Evolutionary conservation across 1,139 yeast species (phyloP).

Genomic region (Geotrichum klebahnii): DNA sequence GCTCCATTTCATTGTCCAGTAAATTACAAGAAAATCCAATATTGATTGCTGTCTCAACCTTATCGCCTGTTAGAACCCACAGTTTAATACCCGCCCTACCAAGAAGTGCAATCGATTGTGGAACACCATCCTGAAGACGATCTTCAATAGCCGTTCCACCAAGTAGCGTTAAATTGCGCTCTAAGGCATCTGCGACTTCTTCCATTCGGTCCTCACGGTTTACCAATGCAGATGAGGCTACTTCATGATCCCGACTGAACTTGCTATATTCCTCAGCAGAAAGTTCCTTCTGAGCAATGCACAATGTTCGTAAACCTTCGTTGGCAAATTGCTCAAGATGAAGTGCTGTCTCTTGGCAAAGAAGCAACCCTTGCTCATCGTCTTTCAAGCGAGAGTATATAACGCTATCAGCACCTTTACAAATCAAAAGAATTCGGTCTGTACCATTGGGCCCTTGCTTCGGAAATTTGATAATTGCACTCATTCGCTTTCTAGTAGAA

Average conservation of each 20-base stretch:
- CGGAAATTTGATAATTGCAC: slow-evolving; percentile 88
- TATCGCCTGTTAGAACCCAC: slow-evolving; percentile 96
- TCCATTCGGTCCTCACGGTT: slow-evolving; percentile 76
- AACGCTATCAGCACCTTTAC: slow-evolving; percentile 98
- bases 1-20: slow-evolving; percentile 77
- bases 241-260: slow-evolving; percentile 67
- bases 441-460: slow-evolving; percentile 53
- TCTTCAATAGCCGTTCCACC: slow-evolving; percentile 98
- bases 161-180: slow-evolving; percentile 59
- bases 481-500: slow-evolving; percentile 96
- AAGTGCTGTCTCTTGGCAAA: slow-evolving; percentile 52
- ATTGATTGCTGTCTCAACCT: slow-evolving; percentile 93
- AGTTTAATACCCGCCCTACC: slow-evolving; percentile 86
- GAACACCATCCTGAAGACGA: slow-evolving; percentile 89
- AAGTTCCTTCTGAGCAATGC: slow-evolving; percentile 79
- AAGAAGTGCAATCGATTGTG: slow-evolving; percentile 77
- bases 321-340: slow-evolving; percentile 87
- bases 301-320: slow-evolving; percentile 90
- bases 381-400: slow-evolving; percentile 67
- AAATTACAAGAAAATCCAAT: slow-evolving; percentile 93
- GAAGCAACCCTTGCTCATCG: slow-evolving; percentile 22
- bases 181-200: slow-evolving; percentile 70
- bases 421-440: slow-evolving; percentile 78
- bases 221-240: slow-evolving; percentile 66
- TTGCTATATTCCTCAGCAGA: slow-evolving; percentile 54